A percentile compares a stretch with the other conserved stretches of the same genome.
Conservation (phyloP, 2,329 filamentous ascomycete genomes). For the Alternaria alternata region DNA sequence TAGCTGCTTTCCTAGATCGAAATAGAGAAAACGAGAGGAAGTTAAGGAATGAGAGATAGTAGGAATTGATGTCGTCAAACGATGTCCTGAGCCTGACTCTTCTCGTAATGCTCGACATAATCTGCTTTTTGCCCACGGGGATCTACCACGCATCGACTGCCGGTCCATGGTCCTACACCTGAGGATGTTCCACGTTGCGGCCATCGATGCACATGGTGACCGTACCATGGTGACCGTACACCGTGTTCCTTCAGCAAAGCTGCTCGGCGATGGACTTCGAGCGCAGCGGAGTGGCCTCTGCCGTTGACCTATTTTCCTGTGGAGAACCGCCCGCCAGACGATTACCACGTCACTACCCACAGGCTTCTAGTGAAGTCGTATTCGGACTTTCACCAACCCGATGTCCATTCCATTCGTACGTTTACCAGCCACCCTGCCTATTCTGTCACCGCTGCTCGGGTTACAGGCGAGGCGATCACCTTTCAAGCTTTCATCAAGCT, state of each 20-base stretch:
- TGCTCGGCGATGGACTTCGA: neutral
- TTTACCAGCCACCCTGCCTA: neutral
- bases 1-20: neutral
- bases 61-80: neutral
- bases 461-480: neutral
- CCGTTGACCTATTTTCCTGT: neutral
- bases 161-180: neutral
- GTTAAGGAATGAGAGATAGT: neutral
- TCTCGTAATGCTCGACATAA: neutral
- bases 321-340: neutral
- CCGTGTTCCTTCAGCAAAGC: neutral
- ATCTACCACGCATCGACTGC: neutral
- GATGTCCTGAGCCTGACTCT: neutral
- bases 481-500: constrained; percentile 3
- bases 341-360: constrained; percentile 4
- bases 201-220: neutral
- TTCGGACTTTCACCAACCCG: neutral
- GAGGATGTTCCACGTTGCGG: neutral
- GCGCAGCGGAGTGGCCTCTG: neutral
- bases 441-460: neutral
- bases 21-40: neutral
- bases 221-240: neutral
- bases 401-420: neutral
- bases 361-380: constrained; percentile 1
- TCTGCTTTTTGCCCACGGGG: neutral